Percentiles rank a stretch among this genome's conserved stretches.
phyloP scores from a whole-genome alignment of 2,329 filamentous ascomycete genomes.

The Colletotrichum navitas region DNA sequence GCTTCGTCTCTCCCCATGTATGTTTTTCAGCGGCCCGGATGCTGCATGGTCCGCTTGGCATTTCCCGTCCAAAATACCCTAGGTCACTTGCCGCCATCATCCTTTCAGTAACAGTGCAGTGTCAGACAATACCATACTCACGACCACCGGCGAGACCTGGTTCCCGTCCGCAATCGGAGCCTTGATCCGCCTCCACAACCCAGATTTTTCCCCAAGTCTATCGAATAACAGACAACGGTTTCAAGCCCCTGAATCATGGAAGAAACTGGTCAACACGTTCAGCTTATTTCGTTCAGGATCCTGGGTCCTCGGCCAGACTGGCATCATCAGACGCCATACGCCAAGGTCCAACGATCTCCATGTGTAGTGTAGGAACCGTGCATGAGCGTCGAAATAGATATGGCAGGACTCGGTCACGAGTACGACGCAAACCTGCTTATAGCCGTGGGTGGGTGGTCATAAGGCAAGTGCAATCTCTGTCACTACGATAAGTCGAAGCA shows the following conservation, averaged over 20 bases:
- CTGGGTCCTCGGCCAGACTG: conserved; percentile 31
- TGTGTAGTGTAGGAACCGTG: conserved; percentile 8
- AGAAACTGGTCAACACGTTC: conserved; percentile 12
- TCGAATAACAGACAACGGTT: neutral
- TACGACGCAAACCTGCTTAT: conserved; percentile 15
- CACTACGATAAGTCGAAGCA: conserved; percentile 29
- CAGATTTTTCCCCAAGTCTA: neutral
- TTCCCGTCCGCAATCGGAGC: neutral
- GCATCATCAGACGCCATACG: conserved; percentile 16
- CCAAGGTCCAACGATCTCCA: conserved; percentile 12
- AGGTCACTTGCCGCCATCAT: conserved; percentile 23
- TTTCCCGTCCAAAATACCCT: conserved; percentile 10
- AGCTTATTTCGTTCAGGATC: conserved; percentile 13
- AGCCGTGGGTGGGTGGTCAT: conserved; percentile 6
- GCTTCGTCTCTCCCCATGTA: conserved; percentile 27
- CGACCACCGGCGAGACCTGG: conserved; percentile 13
- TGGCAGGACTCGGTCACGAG: conserved; percentile 6
- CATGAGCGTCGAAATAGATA: conserved; percentile 16
- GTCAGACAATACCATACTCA: neutral
- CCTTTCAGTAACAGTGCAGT: neutral
- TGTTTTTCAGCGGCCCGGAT: conserved; percentile 39
- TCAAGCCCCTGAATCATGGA: conserved; percentile 26
- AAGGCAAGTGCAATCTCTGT: conserved; percentile 15
- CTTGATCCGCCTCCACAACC: neutral
- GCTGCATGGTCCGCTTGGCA: conserved; percentile 33